A percentile compares a stretch with the other conserved stretches of the same genome.
Evolutionary conservation across 768 basidiomycete species (phyloP).

Genomic region (Cystobasidium tubakii): DNA sequence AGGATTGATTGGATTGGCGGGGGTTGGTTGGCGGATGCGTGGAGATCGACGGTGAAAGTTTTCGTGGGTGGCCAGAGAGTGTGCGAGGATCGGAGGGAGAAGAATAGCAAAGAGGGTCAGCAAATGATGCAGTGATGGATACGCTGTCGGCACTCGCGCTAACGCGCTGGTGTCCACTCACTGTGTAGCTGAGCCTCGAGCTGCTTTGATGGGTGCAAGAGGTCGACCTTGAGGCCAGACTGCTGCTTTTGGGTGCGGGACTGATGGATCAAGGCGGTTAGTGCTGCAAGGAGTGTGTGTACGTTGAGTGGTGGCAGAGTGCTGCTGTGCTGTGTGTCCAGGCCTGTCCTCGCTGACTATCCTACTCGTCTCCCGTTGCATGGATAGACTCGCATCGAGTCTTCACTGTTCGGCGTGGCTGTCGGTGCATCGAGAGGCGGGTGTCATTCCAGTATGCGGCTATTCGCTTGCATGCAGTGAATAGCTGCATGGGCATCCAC

Average conservation of each 20-base stretch:
- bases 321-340: not conserved
- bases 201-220: slow-evolving; percentile 89
- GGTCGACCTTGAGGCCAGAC: slow-evolving; percentile 58
- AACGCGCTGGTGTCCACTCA: not conserved
- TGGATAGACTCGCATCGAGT: not conserved
- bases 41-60: not conserved
- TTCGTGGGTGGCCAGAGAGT: not conserved
- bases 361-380: not conserved
- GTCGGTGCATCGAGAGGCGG: not conserved
- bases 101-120: not conserved
- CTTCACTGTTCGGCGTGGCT: not conserved
- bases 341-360: not conserved
- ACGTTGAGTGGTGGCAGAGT: not conserved
- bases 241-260: slow-evolving; percentile 25
- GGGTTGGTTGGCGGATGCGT: too few species aligned
- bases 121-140: not conserved
- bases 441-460: not conserved
- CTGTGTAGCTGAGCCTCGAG: slow-evolving; percentile 82
- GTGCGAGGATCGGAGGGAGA: not conserved
- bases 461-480: not conserved
- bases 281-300: not conserved
- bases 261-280: not conserved
- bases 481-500: too few species aligned
- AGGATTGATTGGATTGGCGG: not conserved
- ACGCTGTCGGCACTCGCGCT: not conserved